Evolutionary conservation across 176 grass and related monocot species (phyloP), one percentile per base, ranked within the genome.

Genomic region (Alloteropsis semialata): DNA sequence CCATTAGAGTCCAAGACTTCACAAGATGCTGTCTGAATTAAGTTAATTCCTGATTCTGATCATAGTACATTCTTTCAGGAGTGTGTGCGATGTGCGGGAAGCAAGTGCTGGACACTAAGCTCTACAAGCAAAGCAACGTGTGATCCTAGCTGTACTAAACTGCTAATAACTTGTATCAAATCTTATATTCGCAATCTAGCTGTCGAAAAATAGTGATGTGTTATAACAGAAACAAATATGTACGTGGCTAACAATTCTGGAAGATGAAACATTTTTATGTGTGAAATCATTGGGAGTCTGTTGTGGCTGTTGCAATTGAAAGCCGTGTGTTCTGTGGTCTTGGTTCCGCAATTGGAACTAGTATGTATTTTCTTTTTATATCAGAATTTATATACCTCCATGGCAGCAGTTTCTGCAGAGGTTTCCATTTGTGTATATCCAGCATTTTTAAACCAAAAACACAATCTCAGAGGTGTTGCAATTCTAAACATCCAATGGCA

Each of bases 71-170:
- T 45, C 24, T 33, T 81, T 62, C 75, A 99, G 96, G 96, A 0
- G 96, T 99, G 8, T 99, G 96, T 43, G 96, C 93, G 29, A 92
- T 99, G 93, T 99, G 96, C 13, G 96, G 96, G 18, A 99, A 96
- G 82, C 96, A 99, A 87, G 96, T 99, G 25, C 82, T 99, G 67
- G 96, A 99, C 69, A 99, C 96, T 3, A 96, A 96, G 77, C 44
- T 93, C 3, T 99, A 99, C 87, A 99, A 93, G 83, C 96, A 99
- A 88, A 99, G 96, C 85, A 99, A 99, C 38, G 92, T 95, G 54
- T 98, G 88, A 93, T 54, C 34, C 24, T 5, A 53, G 43, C 19
- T 82, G 28, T 41, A 45, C 16, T 53, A 50, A 13, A 72, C 0
- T 49, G 43, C n/a, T 18, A 15, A 33, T 56, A 77, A 55, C 54